Base-by-base conservation (phyloP, 139 green algal species). In the Nannochloris sp. region DNA sequence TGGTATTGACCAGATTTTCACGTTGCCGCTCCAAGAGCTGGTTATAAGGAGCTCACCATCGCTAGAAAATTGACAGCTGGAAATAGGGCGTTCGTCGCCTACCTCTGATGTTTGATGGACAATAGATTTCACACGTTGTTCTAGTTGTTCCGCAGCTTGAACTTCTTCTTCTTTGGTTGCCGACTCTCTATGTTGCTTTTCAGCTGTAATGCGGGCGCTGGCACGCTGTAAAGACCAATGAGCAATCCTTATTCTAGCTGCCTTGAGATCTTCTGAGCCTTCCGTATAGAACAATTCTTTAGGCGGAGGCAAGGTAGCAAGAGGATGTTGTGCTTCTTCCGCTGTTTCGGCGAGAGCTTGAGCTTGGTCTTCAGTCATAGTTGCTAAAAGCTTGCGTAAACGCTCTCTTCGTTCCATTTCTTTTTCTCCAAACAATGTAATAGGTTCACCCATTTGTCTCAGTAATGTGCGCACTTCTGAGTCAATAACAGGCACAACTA, bases 281-380 rank as follows among this genome's bases (percentile, higher is more conserved):
- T 97, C 92, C 4, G 93, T 99, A 80, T 92, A 98, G 63, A 99
- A 99, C 5, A 90, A 59, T 68, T 97, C 90, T 23, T 70, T 72
- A 27, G 46, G 58, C 5, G 19, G n/a, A n/a, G n/a, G n/a, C n/a
- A n/a, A n/a, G n/a, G n/a, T n/a, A n/a, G n/a, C n/a, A n/a, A n/a
- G n/a, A n/a, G n/a, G n/a, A n/a, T n/a, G n/a, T n/a, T n/a, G n/a
- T n/a, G n/a, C n/a, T n/a, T n/a, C n/a, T n/a, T n/a, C n/a, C n/a
- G n/a, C n/a, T n/a, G n/a, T n/a, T n/a, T n/a, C n/a, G n/a, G n/a
- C n/a, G n/a, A n/a, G 47, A 12, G n/a, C 14, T 57, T 57, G 24
- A 36, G 46, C 25, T 35, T 65, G 34, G 38, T 79, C 80, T 10
- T 90, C 86, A 15, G 83, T 82, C 65, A 86, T 75, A 32, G 71